Conservation (phyloP, 345 rosid species). For the Arabidopsis thaliana region DNA sequence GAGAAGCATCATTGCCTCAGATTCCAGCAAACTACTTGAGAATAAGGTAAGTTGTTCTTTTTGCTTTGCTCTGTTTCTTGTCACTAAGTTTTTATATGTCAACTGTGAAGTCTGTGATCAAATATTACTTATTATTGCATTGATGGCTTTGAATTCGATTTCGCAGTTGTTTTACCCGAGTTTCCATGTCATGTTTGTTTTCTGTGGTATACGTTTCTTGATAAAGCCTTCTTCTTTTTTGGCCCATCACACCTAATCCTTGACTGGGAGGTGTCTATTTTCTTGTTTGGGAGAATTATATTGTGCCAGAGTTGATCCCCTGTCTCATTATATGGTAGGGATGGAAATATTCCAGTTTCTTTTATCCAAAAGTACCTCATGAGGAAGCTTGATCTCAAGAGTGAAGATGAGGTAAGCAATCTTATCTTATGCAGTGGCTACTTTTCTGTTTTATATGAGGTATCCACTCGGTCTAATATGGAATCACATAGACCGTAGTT, state of each 20-base stretch:
- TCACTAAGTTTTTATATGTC: neutral
- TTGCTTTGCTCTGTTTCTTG: slow-evolving; percentile 6
- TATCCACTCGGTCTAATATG: slow-evolving; percentile 5
- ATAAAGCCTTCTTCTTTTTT: slow-evolving; percentile 1
- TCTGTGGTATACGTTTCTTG: neutral
- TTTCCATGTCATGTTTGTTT: neutral
- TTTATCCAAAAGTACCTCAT: slow-evolving; percentile 84
- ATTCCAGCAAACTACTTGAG: slow-evolving; percentile 78
- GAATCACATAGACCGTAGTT: slow-evolving; percentile 1
- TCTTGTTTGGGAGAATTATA: slow-evolving; percentile 16
- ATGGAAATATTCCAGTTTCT: slow-evolving; percentile 81
- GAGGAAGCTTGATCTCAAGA: slow-evolving; percentile 77
- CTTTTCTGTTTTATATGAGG: neutral
- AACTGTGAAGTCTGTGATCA: neutral
- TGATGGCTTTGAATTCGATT: neutral
- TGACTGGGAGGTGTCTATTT: slow-evolving; percentile 9
- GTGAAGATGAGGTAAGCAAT: slow-evolving; percentile 78
- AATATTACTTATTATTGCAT: neutral
- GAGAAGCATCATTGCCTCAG: slow-evolving; percentile 80
- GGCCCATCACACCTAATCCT: slow-evolving; percentile 17
- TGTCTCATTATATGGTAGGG: slow-evolving; percentile 56
- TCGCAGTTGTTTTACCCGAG: neutral
- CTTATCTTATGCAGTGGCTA: neutral
- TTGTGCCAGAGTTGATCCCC: slow-evolving; percentile 15
- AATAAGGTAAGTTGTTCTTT: slow-evolving; percentile 66